phyloP scores from a whole-genome alignment of 495 filamentous ascomycete species.

The Aspergillus incahuasiensis region DNA sequence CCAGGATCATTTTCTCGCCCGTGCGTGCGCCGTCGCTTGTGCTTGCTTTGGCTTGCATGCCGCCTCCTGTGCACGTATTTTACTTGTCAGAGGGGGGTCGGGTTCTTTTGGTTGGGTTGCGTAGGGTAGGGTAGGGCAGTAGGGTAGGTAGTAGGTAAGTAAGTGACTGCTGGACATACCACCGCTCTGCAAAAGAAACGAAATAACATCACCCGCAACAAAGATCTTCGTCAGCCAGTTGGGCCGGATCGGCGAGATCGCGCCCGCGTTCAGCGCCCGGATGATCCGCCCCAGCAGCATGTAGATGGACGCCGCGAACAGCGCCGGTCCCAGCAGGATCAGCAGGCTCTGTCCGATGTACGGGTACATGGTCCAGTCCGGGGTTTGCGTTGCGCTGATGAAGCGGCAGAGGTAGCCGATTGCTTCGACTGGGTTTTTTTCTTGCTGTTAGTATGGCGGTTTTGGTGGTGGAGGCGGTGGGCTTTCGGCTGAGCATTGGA shows the following conservation, averaged over 20 bases:
- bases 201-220: constrained; percentile 25
- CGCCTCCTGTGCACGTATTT: too few species aligned
- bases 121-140: too few species aligned
- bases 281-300: constrained; percentile 52
- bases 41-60: neutral
- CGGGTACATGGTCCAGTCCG: constrained; percentile 18
- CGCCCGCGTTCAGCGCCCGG: constrained; percentile 36
- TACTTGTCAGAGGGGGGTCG: too few species aligned
- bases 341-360: constrained; percentile 33
- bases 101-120: too few species aligned
- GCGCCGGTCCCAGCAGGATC: constrained; percentile 27
- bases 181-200: constrained; percentile 24
- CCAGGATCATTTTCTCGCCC: neutral
- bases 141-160: too few species aligned
- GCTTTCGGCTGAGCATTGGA: too few species aligned
- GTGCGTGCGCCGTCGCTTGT: neutral
- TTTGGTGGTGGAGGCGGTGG: too few species aligned
- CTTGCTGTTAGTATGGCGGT: too few species aligned
- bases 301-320: constrained; percentile 51
- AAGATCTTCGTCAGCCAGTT: constrained; percentile 27
- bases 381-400: constrained; percentile 22
- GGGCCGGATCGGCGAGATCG: constrained; percentile 12
- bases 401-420: constrained; percentile 49
- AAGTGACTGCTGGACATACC: too few species aligned
- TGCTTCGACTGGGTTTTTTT: constrained; percentile 50